These are phyloP conservation scores for Iberis amara DNA, from an alignment of 441 rosid species.

Conservation along the genomic window DNA sequence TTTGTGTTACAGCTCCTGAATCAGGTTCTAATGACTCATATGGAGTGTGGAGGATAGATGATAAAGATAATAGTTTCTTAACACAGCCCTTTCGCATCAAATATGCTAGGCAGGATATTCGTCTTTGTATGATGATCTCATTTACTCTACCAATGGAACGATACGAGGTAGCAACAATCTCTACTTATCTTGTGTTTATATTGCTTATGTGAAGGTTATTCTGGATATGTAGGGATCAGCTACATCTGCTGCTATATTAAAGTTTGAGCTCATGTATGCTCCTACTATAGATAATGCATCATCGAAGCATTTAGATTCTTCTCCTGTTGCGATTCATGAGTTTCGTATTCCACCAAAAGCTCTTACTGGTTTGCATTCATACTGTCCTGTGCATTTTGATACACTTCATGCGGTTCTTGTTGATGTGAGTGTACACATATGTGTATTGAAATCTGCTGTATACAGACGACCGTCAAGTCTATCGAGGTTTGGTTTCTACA, in stretches of 20 bases:
- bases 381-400: conserved; percentile 92
- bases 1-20: conserved; percentile 77
- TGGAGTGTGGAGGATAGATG: conserved; percentile 91
- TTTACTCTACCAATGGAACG: conserved; percentile 56
- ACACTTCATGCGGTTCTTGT: conserved; percentile 74
- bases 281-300: conserved; percentile 48
- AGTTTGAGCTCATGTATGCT: conserved; percentile 90
- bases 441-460: conserved; percentile 59
- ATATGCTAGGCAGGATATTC: conserved; percentile 89
- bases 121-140: conserved; percentile 69
- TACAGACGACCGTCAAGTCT: conserved; percentile 37
- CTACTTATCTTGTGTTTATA: too few species aligned
- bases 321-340: conserved; percentile 77
- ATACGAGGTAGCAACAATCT: too few species aligned
- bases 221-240: too few species aligned
- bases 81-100: conserved; percentile 87
- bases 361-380: conserved; percentile 86
- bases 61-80: conserved; percentile 72
- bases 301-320: conserved; percentile 42
- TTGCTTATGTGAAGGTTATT: too few species aligned
- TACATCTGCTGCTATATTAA: conserved; percentile 73
- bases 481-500: conserved; percentile 44
- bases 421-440: conserved; percentile 74
- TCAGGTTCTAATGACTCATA: conserved; percentile 43
- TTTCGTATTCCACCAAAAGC: conserved; percentile 94